Base-by-base conservation (phyloP, 352 stramenopile genomes). In the Phytophthora sp. region DNA sequence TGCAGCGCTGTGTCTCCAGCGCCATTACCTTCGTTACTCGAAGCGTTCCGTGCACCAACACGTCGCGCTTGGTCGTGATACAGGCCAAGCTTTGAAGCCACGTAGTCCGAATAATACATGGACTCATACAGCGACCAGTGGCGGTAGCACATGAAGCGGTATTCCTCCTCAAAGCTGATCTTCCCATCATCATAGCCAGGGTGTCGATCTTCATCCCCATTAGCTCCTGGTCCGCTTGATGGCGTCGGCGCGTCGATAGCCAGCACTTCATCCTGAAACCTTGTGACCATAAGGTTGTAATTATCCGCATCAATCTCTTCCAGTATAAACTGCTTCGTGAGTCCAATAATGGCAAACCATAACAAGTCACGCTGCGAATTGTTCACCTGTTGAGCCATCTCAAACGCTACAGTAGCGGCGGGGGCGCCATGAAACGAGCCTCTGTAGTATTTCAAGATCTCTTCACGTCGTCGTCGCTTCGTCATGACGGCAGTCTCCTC, bases 321-420 rank as follows among this genome's bases (percentile, higher is more conserved):
- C 63, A 98, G 79, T 26, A 98, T 68, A 47, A 98, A 98, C 44
- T 98, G 94, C 74, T 98, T 97, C 11, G 97, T 99, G 1, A 99
- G 82, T 2, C 97, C 97, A 7, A 99, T 86, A 66, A 98, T 98
- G n/a, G 96, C 96, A 41, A 98, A 93, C 97, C 97, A 99, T 11
- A 99, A 76, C 51, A 98, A 57, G 63, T 98, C 93, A 8, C 89
- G 90, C 42, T 87, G 88, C 12, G 83, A 80, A 29, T 77, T 88
- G 57, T 97, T 97, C 46, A 96, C 75, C 45, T 95, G 86, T 38
- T 94, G 80, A 1, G 88, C 84, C 23, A 97, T 61, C 50, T 95
- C 79, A 38, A 89, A 96, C 26, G 90, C 77, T n/a, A 97, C 78
- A 1, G 83, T 84, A 5, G 90, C 78, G 0, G 86, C 86, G 0